Percentiles rank a stretch among this genome's conserved stretches.
Conservation (phyloP, 345 rosid species). For the Punica granatum region DNA sequence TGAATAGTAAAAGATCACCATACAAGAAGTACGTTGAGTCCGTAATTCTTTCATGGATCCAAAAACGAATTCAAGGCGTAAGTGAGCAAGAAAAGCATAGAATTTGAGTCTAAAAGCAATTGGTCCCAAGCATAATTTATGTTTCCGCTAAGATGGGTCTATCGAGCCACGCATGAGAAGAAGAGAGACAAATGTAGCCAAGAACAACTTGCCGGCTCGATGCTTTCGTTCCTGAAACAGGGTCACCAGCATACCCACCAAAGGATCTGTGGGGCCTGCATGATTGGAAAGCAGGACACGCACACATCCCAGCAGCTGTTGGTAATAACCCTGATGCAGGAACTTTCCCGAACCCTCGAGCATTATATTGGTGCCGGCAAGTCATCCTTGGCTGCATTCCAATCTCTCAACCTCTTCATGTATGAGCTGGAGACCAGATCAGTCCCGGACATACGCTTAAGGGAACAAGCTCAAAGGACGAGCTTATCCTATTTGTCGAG, state of each 20-base stretch:
- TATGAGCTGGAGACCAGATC: constrained; percentile 1
- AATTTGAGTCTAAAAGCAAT: neutral
- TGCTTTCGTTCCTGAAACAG: neutral
- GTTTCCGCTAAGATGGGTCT: neutral
- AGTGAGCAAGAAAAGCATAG: neutral
- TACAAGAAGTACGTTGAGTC: no score
- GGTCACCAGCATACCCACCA: neutral
- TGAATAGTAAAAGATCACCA: no score
- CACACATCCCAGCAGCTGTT: no score
- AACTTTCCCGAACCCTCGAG: neutral
- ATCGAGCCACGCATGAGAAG: constrained; percentile 32
- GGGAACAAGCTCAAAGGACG: neutral
- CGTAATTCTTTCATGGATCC: no score
- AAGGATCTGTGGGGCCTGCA: neutral
- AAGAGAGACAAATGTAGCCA: constrained; percentile 46
- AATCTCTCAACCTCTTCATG: constrained; percentile 31
- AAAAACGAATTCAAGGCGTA: no score
- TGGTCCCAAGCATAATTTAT: neutral
- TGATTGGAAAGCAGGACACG: neutral
- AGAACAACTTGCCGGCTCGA: constrained; percentile 39
- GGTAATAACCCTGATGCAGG: neutral
- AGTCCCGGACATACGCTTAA: no score
- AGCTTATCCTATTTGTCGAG: neutral
- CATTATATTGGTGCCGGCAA: constrained; percentile 25
- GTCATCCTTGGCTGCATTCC: constrained; percentile 62